Conservation (phyloP, 345 rosid genomes). For the Noccaea caerulescens region DNA sequence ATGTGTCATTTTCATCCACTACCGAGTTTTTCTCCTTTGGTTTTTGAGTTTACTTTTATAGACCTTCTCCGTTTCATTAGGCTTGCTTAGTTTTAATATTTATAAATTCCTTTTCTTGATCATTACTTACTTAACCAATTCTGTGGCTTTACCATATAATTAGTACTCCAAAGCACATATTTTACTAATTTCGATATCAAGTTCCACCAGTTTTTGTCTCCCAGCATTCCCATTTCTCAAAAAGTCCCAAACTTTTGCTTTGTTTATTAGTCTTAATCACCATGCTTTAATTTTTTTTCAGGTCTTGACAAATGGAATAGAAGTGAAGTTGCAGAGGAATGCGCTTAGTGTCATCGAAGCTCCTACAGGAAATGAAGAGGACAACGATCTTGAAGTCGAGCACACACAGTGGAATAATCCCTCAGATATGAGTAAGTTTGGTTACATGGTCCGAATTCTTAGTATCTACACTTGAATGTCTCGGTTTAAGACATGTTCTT, state of each 20-base stretch:
- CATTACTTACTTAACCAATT: conserved; percentile 26
- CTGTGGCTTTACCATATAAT: conserved; percentile 20
- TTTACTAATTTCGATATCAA: conserved; percentile 35
- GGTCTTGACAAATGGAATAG: conserved; percentile 98
- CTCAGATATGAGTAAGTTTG: conserved; percentile 74
- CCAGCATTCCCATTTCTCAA: conserved; percentile 35
- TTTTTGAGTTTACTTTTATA: conserved; percentile 19
- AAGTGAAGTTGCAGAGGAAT: conserved; percentile 96
- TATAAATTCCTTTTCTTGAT: conserved; percentile 16
- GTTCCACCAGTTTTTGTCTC: conserved; percentile 41
- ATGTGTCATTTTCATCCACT: conserved; percentile 42
- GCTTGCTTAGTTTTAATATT: conserved; percentile 17
- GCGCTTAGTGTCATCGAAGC: conserved; percentile 97
- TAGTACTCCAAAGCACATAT: conserved; percentile 16
- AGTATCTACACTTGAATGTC: neutral
- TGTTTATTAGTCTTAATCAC: neutral
- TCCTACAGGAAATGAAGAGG: conserved; percentile 94
- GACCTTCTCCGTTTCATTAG: conserved; percentile 20
- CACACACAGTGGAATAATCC: conserved; percentile 63
- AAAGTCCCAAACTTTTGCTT: conserved; percentile 15
- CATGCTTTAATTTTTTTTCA: conserved; percentile 38
- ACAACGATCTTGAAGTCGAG: conserved; percentile 74
- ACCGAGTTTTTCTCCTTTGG: conserved; percentile 5
- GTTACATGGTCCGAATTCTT: too few species aligned
- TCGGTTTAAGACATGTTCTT: conserved; percentile 12